Base-by-base conservation (phyloP, 2,329 filamentous ascomycete genomes). In the Aspergillus novoparasiticus region DNA sequence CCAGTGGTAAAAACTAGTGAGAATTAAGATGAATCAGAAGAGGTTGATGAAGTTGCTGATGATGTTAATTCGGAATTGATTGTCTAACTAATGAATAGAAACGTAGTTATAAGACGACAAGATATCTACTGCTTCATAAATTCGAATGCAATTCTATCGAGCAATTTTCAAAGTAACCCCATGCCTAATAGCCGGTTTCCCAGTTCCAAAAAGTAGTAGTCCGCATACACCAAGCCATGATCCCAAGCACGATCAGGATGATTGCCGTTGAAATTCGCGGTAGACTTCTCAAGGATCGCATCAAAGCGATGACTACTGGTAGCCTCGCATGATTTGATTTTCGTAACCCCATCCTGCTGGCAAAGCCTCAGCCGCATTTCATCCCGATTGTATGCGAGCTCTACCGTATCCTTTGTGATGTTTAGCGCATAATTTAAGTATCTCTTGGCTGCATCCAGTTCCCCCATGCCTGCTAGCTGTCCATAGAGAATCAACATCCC, bases 201-300 rank as follows among this genome's bases (percentile, higher is more conserved):
- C 68, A 81, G 79, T 50, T 80, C 76, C 21, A 81, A 55, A 23
- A 80, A 67, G 58, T 75, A 81, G 55, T 81, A 81, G 64, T 81
- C 79, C 2, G 76, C 79, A 72, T 81, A 81, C 3, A 81, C 78
- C 28, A 81, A 65, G 3, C 79, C 79, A 67, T 79, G 77, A 57
- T 80, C 72, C 36, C 68, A 68, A 45, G 78, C 78, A 53, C 76
- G 74, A 60, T 68, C 70, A 54, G 73, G 72, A 12, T 74, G 77
- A 68, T 77, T 67, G 43, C 71, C 69, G 53, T 80, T 79, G 64
- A 77, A 74, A 53, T 80, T 80, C 10, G 74, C 75, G 12, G 78
- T 79, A 8, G 74, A 74, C 62, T 80, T 70, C 39, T 72, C 67
- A 50, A 80, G 60, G n/a, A 80, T 74, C 10, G 74, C 71, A 45